These are phyloP conservation scores for Ophioceras dolichostomum DNA, from an alignment of 2,329 filamentous ascomycete species.

Conservation along the genomic window DNA sequence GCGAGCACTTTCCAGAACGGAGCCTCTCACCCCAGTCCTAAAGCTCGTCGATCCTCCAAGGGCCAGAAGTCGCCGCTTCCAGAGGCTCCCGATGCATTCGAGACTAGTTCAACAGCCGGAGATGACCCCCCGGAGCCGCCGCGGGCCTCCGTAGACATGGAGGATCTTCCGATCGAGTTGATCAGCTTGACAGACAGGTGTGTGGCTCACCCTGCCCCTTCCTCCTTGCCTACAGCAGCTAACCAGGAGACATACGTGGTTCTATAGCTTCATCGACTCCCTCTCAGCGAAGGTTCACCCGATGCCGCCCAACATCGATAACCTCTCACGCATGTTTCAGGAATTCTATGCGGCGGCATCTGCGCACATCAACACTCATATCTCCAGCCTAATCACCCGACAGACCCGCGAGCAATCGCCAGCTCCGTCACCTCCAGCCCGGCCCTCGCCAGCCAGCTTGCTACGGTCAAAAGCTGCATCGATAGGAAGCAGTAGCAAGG, in stretches of 20 bases:
- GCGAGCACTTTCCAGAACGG: conserved; percentile 33
- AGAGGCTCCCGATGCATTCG: conserved; percentile 31
- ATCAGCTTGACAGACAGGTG: conserved; percentile 82
- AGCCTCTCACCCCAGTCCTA: conserved; percentile 9
- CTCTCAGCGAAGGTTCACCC: conserved; percentile 78
- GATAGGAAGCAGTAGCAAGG: conserved; percentile 34
- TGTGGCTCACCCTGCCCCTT: conserved; percentile 5
- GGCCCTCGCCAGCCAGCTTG: conserved; percentile 42
- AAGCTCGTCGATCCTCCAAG: background rate
- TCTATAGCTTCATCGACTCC: conserved; percentile 79
- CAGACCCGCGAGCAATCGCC: conserved; percentile 57
- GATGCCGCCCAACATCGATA: conserved; percentile 71
- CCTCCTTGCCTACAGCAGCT: background rate
- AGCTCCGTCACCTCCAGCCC: conserved; percentile 38
- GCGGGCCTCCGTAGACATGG: conserved; percentile 56
- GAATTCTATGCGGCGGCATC: conserved; percentile 82
- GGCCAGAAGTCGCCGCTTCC: background rate
- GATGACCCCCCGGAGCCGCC: conserved; percentile 34
- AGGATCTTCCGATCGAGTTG: conserved; percentile 89
- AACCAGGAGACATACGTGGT: conserved; percentile 1
- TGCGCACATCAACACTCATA: conserved; percentile 74
- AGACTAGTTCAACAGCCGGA: conserved; percentile 26
- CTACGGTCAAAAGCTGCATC: conserved; percentile 43
- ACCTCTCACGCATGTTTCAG: conserved; percentile 77
- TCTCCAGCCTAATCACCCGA: conserved; percentile 63